These are phyloP conservation scores for Botrytis byssoidea DNA, from an alignment of 2,329 filamentous ascomycete genomes.

Conservation along the genomic window DNA sequence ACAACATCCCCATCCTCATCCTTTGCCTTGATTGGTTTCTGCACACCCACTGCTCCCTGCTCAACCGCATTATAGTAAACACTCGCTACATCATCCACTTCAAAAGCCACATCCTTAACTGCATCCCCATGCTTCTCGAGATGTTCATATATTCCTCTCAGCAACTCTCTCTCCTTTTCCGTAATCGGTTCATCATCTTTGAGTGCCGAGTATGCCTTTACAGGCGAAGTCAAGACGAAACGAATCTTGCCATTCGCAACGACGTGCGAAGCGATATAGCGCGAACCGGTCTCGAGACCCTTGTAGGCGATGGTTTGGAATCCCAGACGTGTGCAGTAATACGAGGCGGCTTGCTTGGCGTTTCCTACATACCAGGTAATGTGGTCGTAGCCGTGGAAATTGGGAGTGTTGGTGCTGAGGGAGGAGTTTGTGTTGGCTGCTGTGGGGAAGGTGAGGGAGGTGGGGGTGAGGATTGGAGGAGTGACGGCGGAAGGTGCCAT, in stretches of 20 bases:
- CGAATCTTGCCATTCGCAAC: constrained; percentile 72
- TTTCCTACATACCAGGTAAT: constrained; percentile 97
- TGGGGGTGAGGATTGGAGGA: constrained; percentile 25
- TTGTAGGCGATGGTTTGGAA: constrained; percentile 80
- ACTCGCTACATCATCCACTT: constrained; percentile 82
- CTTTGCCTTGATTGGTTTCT: constrained; percentile 52
- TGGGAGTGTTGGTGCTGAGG: constrained; percentile 39
- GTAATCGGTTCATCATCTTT: constrained; percentile 60
- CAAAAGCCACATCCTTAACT: constrained; percentile 93
- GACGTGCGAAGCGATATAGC: constrained; percentile 80
- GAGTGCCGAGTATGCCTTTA: constrained; percentile 60
- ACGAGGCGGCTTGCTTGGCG: constrained; percentile 89
- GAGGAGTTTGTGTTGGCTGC: constrained; percentile 1
- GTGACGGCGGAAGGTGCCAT: constrained; percentile 34
- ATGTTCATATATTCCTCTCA: constrained; percentile 77
- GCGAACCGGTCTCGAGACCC: constrained; percentile 83
- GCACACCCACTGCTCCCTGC: constrained; percentile 61
- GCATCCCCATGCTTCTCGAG: constrained; percentile 87
- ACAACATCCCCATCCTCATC: constrained; percentile 55
- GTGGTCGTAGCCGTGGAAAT: constrained; percentile 86
- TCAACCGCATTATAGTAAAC: constrained; percentile 74
- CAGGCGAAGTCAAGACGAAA: constrained; percentile 81
- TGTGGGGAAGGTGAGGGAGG: constrained; percentile 41
- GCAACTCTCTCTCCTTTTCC: constrained; percentile 59
- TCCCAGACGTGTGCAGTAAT: constrained; percentile 84